These are phyloP conservation scores for Leishmania tropica DNA, from an alignment of 208 protist species.

Conservation along the genomic window DNA sequence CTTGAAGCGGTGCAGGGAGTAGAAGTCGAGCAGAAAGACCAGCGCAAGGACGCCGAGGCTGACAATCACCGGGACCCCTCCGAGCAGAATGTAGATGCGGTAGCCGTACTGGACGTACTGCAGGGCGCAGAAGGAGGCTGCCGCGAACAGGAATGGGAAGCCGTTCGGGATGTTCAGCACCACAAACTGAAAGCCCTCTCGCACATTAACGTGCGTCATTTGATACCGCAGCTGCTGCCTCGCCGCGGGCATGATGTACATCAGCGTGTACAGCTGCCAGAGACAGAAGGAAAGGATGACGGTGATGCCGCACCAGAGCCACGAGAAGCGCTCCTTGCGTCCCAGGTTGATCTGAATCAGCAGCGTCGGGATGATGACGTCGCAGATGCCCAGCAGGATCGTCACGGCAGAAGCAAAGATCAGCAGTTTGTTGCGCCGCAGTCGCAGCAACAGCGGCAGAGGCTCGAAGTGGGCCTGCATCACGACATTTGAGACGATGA, in stretches of 20 bases:
- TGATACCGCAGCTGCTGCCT: conserved; percentile 55
- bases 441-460: conserved; percentile 61
- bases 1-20: conserved; percentile 41
- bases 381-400: conserved; percentile 58
- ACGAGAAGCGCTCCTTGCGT: conserved; percentile 55
- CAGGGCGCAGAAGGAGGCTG: conserved; percentile 60
- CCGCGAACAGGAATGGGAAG: conserved; percentile 68
- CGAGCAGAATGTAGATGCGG: conserved; percentile 63
- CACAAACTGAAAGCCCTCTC: conserved; percentile 55
- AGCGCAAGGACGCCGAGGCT: conserved; percentile 59
- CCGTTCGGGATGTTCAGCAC: conserved; percentile 72
- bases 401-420: conserved; percentile 54
- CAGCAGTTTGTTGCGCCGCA: conserved; percentile 63
- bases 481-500: conserved; percentile 77
- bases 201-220: conserved; percentile 44
- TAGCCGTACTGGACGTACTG: conserved; percentile 72
- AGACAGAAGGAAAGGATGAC: conserved; percentile 67
- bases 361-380: conserved; percentile 63
- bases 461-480: conserved; percentile 87
- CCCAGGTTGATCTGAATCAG: conserved; percentile 72
- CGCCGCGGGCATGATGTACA: conserved; percentile 61
- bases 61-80: conserved; percentile 56
- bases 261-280: conserved; percentile 74
- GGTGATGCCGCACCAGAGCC: conserved; percentile 75
- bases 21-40: conserved; percentile 74